Conservation (phyloP, 2,329 filamentous ascomycete species). For the Trichoderma sp. region DNA sequence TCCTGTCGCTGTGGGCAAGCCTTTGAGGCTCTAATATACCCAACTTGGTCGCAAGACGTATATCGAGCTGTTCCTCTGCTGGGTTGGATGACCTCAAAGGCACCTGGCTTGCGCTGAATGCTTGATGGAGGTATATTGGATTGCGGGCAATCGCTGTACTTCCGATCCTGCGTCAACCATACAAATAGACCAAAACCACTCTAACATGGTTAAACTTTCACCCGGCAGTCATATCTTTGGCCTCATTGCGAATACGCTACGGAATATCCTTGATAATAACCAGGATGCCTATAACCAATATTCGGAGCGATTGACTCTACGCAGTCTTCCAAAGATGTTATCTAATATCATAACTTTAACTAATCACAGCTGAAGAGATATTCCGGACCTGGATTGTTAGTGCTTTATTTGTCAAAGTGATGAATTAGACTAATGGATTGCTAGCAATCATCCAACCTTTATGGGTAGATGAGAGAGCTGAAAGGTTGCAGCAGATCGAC, state of each 20-base stretch:
- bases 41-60: too few species aligned
- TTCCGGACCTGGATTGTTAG: not conserved
- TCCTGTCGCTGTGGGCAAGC: too few species aligned
- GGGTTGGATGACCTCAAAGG: too few species aligned
- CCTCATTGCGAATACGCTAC: not conserved
- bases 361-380: not conserved
- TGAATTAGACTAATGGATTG: not conserved
- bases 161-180: not conserved
- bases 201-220: conserved; percentile 9
- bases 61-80: too few species aligned
- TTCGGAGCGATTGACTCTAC: not conserved
- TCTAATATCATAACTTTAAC: too few species aligned
- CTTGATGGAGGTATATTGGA: too few species aligned
- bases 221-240: not conserved
- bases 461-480: not conserved
- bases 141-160: not conserved
- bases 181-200: conserved; percentile 4
- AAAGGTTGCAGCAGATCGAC: not conserved
- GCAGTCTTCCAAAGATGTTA: not conserved
- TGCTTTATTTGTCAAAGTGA: not conserved
- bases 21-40: too few species aligned
- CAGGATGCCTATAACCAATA: not conserved
- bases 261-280: not conserved
- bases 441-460: not conserved
- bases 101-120: too few species aligned